phyloP scores from a whole-genome alignment of 495 filamentous ascomycete species.

The Talaromyces stipitatus region DNA sequence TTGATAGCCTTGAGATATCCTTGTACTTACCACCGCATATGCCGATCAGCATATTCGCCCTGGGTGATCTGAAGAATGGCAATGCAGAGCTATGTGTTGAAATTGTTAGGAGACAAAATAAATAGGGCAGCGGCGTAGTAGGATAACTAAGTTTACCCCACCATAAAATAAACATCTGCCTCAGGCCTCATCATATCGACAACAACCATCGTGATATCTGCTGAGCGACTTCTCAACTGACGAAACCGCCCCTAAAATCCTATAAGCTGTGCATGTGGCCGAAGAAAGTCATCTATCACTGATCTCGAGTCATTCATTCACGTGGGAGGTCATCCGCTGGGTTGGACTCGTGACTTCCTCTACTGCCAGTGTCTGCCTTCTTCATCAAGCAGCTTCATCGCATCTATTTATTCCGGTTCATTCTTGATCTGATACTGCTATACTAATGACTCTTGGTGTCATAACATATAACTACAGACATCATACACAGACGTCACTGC shows the following conservation, averaged over 20 bases:
- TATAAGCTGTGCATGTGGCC: too few relatives aligned
- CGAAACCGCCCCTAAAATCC: background rate
- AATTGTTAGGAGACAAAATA: background rate
- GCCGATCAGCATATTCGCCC: conserved; percentile 75
- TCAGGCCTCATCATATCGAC: background rate
- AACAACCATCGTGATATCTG: background rate
- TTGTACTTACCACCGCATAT: conserved; percentile 70
- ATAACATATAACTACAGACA: background rate
- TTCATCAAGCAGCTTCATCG: too few relatives aligned
- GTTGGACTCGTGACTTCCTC: conserved; percentile 1
- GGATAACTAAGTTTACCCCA: background rate
- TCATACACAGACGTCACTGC: background rate
- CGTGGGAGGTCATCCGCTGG: background rate
- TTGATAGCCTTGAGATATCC: background rate
- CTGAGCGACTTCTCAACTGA: background rate
- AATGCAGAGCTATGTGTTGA: background rate
- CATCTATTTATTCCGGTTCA: background rate
- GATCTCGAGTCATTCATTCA: background rate
- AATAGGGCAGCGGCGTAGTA: background rate
- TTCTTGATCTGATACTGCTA: background rate
- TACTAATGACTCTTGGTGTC: background rate
- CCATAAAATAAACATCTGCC: background rate
- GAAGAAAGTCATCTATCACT: background rate
- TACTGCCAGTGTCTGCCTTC: background rate
- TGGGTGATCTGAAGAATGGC: background rate